Evolutionary conservation across 2,329 filamentous ascomycete genomes (phyloP), one percentile per base, ranked within the genome.

Genomic region (Epicoccum sorghinum): DNA sequence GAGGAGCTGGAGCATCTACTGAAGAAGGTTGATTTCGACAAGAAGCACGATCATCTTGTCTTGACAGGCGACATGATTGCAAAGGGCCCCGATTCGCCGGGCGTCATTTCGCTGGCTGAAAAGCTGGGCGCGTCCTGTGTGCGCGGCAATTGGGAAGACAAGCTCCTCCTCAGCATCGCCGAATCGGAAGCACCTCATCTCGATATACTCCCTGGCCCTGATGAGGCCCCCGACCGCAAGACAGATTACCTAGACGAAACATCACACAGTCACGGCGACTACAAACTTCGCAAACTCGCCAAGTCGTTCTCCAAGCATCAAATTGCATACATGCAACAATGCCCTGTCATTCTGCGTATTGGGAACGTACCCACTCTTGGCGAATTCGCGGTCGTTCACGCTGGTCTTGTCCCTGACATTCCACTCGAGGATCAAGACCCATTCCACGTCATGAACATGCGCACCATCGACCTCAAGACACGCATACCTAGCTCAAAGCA

Each of bases 71-170:
- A 77, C 70, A 71, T 78, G 62, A 71, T 98, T 64, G 87, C 87
- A 69, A 96, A 96, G 76, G 93, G 93, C 0, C 91, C 93, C 9
- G 87, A 96, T 75, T 93, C 90, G 29, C 68, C 82, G 0, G 91
- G 88, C 33, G 90, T 96, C 0, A 81, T 98, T 42, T 84, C 89
- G 53, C 80, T 92, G 37, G 88, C 91, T 33, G 89, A 91, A 71
- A 76, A 83, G 12, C 77, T 93, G 33, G 84, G 85, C 45, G 93
- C 93, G 22, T 90, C 88, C 27, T 90, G 86, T 58, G 91, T 98
- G 7, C 87, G 93, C 45, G 95, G 95, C 14, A 97, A 97, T 75
- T 90, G 96, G 76, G 95, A 99, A 72, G 93, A 98, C 72, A 83
- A 87, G 22, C 81, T 97, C 18, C 81, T 98, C n/a, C 81, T 88